Conservation (phyloP, 108 stramenopile species). For the Cyclotella atomus region DNA sequence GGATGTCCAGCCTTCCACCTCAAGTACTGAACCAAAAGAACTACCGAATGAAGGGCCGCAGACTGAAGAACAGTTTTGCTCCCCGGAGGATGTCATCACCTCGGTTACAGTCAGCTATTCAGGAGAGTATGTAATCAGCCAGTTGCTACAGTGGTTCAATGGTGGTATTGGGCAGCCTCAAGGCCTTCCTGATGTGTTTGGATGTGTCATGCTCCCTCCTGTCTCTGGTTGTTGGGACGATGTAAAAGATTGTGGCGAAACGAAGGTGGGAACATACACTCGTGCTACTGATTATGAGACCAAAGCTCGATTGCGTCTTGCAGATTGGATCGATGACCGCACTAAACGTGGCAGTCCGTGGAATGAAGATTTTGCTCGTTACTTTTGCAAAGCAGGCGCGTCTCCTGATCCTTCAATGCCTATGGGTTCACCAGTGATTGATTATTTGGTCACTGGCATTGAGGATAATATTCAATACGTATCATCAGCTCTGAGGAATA, state of each 20-base stretch:
- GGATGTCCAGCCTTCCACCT: too few species aligned
- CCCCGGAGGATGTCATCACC: constrained; percentile 81
- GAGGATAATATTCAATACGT: constrained; percentile 67
- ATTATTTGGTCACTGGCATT: constrained; percentile 84
- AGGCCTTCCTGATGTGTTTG: constrained; percentile 77
- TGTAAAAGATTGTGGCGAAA: constrained; percentile 28
- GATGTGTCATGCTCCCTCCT: constrained; percentile 74
- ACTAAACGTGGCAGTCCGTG: constrained; percentile 78
- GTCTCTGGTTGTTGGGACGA: constrained; percentile 55
- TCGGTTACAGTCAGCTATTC: constrained; percentile 76
- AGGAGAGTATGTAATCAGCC: constrained; percentile 85
- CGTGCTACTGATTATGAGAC: constrained; percentile 47
- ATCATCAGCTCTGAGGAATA: constrained; percentile 44
- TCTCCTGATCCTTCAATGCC: constrained; percentile 55
- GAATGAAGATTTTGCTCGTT: constrained; percentile 66
- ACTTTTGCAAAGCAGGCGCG: constrained; percentile 44
- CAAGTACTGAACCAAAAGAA: too few species aligned
- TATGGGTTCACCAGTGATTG: constrained; percentile 87
- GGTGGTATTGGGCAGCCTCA: constrained; percentile 84
- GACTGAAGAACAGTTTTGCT: constrained; percentile 59
- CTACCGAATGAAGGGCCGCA: not conserved
- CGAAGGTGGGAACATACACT: constrained; percentile 35
- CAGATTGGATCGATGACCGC: constrained; percentile 81
- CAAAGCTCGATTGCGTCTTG: constrained; percentile 63
- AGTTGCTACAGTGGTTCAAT: constrained; percentile 88